These are phyloP conservation scores for Melaleuca quinquenervia DNA, from an alignment of 345 rosid genomes.

Conservation along the genomic window DNA sequence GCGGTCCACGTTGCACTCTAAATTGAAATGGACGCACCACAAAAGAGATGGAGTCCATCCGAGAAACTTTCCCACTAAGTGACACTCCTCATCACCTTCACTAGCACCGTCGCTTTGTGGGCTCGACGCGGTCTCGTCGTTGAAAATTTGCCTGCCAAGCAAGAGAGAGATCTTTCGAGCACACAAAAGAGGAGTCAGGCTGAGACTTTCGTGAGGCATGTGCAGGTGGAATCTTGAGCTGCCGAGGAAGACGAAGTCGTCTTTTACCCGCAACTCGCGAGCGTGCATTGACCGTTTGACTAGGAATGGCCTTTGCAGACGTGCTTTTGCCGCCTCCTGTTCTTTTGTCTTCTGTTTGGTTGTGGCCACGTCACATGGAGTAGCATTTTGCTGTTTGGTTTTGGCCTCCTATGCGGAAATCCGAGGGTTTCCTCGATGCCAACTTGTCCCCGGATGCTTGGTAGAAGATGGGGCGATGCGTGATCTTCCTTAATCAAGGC, in stretches of 20 bases:
- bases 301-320: not conserved
- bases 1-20: not conserved
- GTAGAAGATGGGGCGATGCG: not conserved
- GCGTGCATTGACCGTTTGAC: not conserved
- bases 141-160: not conserved
- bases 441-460: not conserved
- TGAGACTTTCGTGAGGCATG: not conserved
- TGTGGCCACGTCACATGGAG: not conserved
- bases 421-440: not conserved
- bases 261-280: not conserved
- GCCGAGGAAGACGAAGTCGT: not conserved
- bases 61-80: not conserved
- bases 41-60: not conserved
- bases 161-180: not conserved
- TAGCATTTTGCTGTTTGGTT: not conserved
- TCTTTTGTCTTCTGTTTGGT: not conserved
- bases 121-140: not conserved
- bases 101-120: not conserved
- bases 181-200: not conserved
- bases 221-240: not conserved
- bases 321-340: not conserved
- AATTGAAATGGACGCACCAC: not conserved
- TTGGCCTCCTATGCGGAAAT: not conserved
- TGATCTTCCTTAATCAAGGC: not conserved
- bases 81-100: not conserved